Conservation (phyloP, 495 filamentous ascomycete species). For the Talaromyces trachyspermus region DNA sequence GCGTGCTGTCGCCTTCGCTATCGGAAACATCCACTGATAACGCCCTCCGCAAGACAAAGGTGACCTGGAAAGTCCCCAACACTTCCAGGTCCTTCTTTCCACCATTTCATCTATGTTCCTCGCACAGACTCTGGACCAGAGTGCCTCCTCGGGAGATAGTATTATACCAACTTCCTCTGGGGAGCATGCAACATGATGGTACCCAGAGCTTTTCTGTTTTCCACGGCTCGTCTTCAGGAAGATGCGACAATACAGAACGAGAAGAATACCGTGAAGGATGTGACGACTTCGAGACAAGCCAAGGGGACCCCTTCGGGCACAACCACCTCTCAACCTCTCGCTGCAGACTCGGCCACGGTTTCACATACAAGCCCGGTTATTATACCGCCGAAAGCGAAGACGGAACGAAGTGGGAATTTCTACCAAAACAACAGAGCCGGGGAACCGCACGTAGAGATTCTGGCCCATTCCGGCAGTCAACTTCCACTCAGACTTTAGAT, state of each 20-base stretch:
- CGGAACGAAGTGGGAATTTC: slow-evolving; percentile 15
- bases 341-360: slow-evolving; percentile 3
- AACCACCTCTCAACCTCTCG: neutral
- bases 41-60: neutral
- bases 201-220: slow-evolving; percentile 37
- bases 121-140: slow-evolving; percentile 39
- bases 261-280: neutral
- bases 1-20: slow-evolving; percentile 3
- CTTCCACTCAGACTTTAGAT: slow-evolving; percentile 25
- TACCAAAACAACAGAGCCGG: neutral
- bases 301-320: slow-evolving; percentile 4
- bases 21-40: neutral
- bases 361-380: slow-evolving; percentile 32
- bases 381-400: slow-evolving; percentile 34
- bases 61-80: neutral
- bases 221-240: slow-evolving; percentile 22
- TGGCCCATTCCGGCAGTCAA: slow-evolving; percentile 19
- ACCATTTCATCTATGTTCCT: slow-evolving; percentile 32
- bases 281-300: neutral
- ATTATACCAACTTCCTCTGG: slow-evolving; percentile 10
- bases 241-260: slow-evolving; percentile 6
- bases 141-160: slow-evolving; percentile 37
- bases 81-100: neutral
- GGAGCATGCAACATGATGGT: slow-evolving; percentile 36
- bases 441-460: neutral